These are phyloP conservation scores for Kodamaea laetipori DNA, from an alignment of 805 yeast species.

Conservation along the genomic window DNA sequence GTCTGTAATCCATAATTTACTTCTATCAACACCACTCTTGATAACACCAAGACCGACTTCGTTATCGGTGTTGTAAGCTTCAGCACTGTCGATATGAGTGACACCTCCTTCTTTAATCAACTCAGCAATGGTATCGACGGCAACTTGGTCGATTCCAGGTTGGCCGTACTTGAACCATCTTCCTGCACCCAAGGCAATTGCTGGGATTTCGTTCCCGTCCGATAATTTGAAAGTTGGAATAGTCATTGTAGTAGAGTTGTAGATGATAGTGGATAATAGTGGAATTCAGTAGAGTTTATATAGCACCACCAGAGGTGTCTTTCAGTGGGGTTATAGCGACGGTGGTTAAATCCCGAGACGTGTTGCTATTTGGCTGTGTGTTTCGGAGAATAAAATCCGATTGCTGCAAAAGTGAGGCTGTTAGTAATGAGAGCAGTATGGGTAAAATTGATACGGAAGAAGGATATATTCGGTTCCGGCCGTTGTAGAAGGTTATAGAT, in stretches of 20 bases:
- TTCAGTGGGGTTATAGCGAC: no score
- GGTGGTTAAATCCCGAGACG: no score
- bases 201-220: conserved; percentile 41
- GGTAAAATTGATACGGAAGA: no score
- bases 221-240: conserved; percentile 26
- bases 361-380: no score
- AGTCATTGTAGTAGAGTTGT: conserved; percentile 1
- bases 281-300: no score
- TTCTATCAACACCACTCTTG: conserved; percentile 41
- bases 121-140: conserved; percentile 46
- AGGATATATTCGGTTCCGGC: no score
- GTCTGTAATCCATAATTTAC: conserved; percentile 57
- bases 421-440: no score
- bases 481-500: no score
- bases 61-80: conserved; percentile 57
- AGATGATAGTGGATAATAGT: no score
- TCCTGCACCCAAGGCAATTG: conserved; percentile 48
- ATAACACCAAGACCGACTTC: conserved; percentile 57
- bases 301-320: no score
- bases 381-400: no score
- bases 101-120: conserved; percentile 55
- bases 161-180: conserved; percentile 40
- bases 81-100: conserved; percentile 67
- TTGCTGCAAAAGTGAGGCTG: no score
- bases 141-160: conserved; percentile 28